Evolutionary conservation across 1,284 basidiomycete genomes (phyloP), one percentile per base, ranked within the genome.

Genomic region (Ganoderma lingzhi): DNA sequence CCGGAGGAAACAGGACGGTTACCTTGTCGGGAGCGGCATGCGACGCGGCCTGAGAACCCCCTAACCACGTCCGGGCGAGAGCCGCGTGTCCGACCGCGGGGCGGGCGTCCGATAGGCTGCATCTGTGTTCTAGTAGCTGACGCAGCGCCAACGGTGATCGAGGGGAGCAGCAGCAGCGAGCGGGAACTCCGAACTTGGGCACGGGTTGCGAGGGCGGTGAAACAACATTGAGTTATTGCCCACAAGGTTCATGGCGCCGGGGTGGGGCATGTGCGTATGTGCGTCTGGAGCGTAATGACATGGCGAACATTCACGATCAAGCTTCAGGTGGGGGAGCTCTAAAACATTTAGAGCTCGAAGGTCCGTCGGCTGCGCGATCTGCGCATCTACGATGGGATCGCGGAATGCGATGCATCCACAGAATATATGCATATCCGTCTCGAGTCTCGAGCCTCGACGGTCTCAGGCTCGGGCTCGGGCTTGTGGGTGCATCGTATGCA

Each of bases 351-450:
- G 30, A 37, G 19, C 35, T 35, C 17, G 56, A 1, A 6, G 17
- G 17, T n/a, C 35, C 10, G 35, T 23, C 56, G 56, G 23, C n/a
- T 44, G 55, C 45, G 59, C 65, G 62, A 65, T 56, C 61, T 37
- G 62, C 51, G 44, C 65, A 70, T 70, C 71, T 69, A 69, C 63
- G 71, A 72, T 72, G 28, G 62, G 23, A 70, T 72, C 71, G 71
- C 65, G 69, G 70, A 70, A 61, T 41, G 62, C 42, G 63, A 56
- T 42, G 41, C 56, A 32, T 39, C 56, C 35, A 12, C 19, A 59
- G 56, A 59, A 59, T 8, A 12, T 35, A 23, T n/a, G 23, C 23
- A 23, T 23, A 23, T 35, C 56, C 35, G 19, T n/a, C 19, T 39
- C 35, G 35, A 23, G 39, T 35, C 35, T 35, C 35, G 35, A 23